These are phyloP conservation scores for Aspergillus quadrilineatus DNA, from an alignment of 2,329 filamentous ascomycete species.

Conservation along the genomic window DNA sequence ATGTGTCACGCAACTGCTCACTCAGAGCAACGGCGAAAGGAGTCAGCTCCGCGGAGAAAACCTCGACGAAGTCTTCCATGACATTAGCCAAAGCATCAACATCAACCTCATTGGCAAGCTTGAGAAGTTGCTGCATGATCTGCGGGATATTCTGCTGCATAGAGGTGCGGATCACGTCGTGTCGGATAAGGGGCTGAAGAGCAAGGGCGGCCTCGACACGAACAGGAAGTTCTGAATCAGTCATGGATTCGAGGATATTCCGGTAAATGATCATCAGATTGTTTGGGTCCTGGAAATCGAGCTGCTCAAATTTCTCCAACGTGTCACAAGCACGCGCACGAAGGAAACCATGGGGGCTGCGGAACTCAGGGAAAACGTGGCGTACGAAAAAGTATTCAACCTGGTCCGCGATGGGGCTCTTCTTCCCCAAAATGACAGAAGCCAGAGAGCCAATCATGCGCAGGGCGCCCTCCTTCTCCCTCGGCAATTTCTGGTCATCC, in stretches of 20 bases:
- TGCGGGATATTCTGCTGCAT: conserved; percentile 99
- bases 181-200: conserved; percentile 90
- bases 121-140: conserved; percentile 98
- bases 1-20: conserved; percentile 93
- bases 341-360: conserved; percentile 85
- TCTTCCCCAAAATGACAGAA: conserved; percentile 92
- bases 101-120: conserved; percentile 95
- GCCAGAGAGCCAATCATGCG: conserved; percentile 96
- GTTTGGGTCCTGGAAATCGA: conserved; percentile 94
- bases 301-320: conserved; percentile 94
- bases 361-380: conserved; percentile 97
- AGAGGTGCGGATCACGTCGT: conserved; percentile 87
- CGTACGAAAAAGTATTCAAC: conserved; percentile 98
- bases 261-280: conserved; percentile 96
- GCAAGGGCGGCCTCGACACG: conserved; percentile 91
- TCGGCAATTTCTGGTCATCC: conserved; percentile 86
- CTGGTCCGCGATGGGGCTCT: conserved; percentile 95
- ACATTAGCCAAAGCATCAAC: conserved; percentile 96
- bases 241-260: conserved; percentile 96
- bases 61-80: conserved; percentile 99
- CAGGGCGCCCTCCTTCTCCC: conserved; percentile 93
- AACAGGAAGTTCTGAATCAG: conserved; percentile 87
- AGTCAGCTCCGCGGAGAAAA: conserved; percentile 94
- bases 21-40: conserved; percentile 95
- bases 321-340: conserved; percentile 95